Conservation (phyloP, 2,329 filamentous ascomycete species). For the Pyricularia sp. region DNA sequence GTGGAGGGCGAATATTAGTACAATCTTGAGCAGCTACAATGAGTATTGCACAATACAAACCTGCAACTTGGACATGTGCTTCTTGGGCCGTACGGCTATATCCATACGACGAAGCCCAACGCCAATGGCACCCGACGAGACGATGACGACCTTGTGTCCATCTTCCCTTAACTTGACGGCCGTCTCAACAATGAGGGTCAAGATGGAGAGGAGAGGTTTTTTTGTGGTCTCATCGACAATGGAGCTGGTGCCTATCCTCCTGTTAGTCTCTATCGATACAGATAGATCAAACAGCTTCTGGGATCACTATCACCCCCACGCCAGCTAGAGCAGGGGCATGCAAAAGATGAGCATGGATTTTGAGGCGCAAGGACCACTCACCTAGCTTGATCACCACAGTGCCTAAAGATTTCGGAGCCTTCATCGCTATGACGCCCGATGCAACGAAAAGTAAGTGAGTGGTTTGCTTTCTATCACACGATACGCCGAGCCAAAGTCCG, state of each 20-base stretch:
- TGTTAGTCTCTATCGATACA: slow-evolving; percentile 3
- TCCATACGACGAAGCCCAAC: slow-evolving; percentile 89
- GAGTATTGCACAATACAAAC: slow-evolving; percentile 26
- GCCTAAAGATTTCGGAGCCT: slow-evolving; percentile 52
- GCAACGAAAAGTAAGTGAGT: not conserved
- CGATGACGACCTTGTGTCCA: slow-evolving; percentile 90
- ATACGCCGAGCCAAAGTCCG: not conserved
- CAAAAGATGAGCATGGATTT: not conserved
- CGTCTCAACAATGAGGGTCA: slow-evolving; percentile 90
- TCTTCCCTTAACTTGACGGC: slow-evolving; percentile 78
- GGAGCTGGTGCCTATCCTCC: slow-evolving; percentile 76
- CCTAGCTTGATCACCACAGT: slow-evolving; percentile 80
- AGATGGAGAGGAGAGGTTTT: slow-evolving; percentile 81
- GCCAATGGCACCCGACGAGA: slow-evolving; percentile 94
- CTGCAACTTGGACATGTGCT: slow-evolving; percentile 83
- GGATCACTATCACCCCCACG: not conserved
- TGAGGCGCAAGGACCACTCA: slow-evolving; percentile 30
- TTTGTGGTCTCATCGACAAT: slow-evolving; percentile 96
- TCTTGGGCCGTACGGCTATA: slow-evolving; percentile 79
- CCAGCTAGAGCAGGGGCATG: not conserved
- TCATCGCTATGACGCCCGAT: slow-evolving; percentile 43
- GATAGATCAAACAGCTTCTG: not conserved
- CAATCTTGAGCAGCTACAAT: not conserved
- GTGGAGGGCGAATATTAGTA: not conserved
- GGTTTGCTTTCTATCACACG: not conserved